These are phyloP conservation scores for Cicer yamashitae DNA, from an alignment of 306 rosid genomes.

Conservation along the genomic window DNA sequence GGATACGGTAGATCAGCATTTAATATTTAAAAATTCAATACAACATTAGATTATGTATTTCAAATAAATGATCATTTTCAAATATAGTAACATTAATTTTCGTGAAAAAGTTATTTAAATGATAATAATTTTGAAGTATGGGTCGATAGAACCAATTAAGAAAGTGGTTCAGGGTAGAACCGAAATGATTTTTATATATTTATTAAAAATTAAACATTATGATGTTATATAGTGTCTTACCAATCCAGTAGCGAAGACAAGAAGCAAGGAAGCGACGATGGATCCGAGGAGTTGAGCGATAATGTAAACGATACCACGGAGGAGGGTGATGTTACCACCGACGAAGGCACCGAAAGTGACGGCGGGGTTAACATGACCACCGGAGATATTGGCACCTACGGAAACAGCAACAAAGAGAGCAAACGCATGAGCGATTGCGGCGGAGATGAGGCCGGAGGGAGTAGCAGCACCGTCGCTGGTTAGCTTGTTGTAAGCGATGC, in stretches of 20 bases:
- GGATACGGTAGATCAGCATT: too few species aligned
- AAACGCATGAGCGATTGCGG: constrained; percentile 79
- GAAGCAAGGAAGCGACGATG: constrained; percentile 69
- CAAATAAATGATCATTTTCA: too few species aligned
- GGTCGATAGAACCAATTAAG: too few species aligned
- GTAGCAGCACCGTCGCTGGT: constrained; percentile 57
- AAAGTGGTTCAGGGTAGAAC: too few species aligned
- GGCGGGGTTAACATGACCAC: constrained; percentile 96
- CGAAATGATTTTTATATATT: too few species aligned
- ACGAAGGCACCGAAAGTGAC: constrained; percentile 88
- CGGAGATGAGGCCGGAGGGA: constrained; percentile 73
- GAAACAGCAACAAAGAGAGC: constrained; percentile 86
- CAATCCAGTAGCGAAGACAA: constrained; percentile 59
- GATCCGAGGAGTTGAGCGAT: constrained; percentile 90
- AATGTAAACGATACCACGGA: constrained; percentile 79
- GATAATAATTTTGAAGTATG: too few species aligned
- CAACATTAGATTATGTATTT: too few species aligned
- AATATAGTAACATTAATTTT: too few species aligned
- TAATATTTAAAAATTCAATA: too few species aligned
- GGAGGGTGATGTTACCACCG: constrained; percentile 81
- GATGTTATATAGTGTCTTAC: constrained; percentile 45
- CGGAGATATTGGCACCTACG: constrained; percentile 79
- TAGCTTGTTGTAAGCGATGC: constrained; percentile 84
- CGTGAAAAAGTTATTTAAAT: too few species aligned
- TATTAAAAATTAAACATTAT: too few species aligned